Base-by-base conservation (phyloP, 805 yeast species). In the Pachysolen tannophilus region DNA sequence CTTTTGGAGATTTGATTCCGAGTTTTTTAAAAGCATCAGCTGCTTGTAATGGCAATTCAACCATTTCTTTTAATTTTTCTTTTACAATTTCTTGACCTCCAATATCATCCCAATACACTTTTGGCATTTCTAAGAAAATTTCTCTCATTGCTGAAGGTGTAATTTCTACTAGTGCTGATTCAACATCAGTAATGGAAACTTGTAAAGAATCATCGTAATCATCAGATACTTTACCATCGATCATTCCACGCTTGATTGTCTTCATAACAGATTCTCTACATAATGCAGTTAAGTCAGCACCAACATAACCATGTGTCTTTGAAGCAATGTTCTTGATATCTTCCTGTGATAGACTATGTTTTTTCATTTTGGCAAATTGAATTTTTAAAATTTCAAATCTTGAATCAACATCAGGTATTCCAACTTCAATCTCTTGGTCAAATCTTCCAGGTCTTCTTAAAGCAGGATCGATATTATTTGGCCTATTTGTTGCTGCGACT, bases 71-170 rank as follows among this genome's bases (percentile, higher is more conserved):
- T 46, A 92, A 69, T 50, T 87, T 83, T 39, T 71, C 68, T 53
- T 92, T 92, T 39, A 90, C 66, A 14, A 73, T 78, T 17, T 80
- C 79, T 56, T 92, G 97, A 3, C 99, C 99, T 10, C 97, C 97
- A 48, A 92, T 88, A 59, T 92, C 98, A 14, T 72, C 61, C 97
- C 98, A 92, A 41, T 73, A 69, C 1, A 88, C 94, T 48, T 85
- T 84, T 8, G 98, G 97, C 74, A 88, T 84, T 48, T 92, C 99
- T 33, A 92, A 63, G 38, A 87, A 80, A 34, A 90, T 84, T 55
- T 92, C 98, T 39, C 95, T 72, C 98, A 92, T 92, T 2, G 97
- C 97, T 40, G 95, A 82, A 2, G 98, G 97, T 33, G 94, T 68
- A 2, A 92, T 76, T n/a, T 83, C 88, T 1, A 75, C 58, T 53